A percentile compares a stretch with the other conserved stretches of the same genome.
Evolutionary conservation across 352 stramenopile species (phyloP).

Genomic region (Phytophthora megakarya): DNA sequence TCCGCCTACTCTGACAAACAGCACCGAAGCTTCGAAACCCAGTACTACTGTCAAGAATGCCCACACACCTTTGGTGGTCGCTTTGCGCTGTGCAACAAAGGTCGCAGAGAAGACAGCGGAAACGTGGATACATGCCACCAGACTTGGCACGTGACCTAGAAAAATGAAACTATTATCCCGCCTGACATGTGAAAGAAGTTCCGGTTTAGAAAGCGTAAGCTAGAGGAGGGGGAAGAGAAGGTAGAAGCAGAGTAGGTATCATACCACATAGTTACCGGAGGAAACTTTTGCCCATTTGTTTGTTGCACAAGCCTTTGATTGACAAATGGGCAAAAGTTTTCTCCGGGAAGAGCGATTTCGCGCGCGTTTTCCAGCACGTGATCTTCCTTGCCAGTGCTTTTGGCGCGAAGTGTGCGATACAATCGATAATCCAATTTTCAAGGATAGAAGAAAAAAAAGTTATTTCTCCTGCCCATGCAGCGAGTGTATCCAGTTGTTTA

Average conservation of each 20-base stretch:
- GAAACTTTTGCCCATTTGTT: conserved; percentile 7
- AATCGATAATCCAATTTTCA: too few species aligned
- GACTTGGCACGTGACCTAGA: conserved; percentile 20
- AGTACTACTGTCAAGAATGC: too few species aligned
- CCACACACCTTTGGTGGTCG: not conserved
- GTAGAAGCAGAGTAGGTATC: too few species aligned
- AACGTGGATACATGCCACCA: conserved; percentile 22
- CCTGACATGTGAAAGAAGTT: conserved; percentile 12
- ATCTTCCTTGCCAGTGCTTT: too few species aligned
- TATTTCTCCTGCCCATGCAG: too few species aligned
- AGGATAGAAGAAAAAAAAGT: too few species aligned
- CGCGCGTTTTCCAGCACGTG: too few species aligned
- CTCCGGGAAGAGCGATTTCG: too few species aligned
- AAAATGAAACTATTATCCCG: conserved; percentile 10
- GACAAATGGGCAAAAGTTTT: conserved; percentile 6
- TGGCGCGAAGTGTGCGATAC: too few species aligned
- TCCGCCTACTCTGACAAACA: conserved; percentile 16
- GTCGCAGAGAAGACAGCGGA: not conserved
- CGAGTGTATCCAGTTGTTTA: too few species aligned
- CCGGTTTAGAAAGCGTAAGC: conserved; percentile 21
- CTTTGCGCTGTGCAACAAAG: conserved; percentile 20
- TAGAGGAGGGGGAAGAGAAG: too few species aligned
- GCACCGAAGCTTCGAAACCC: conserved; percentile 18
- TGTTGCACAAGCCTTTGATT: conserved; percentile 6
- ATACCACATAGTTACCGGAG: too few species aligned